A percentile compares a stretch with the other conserved stretches of the same genome.
These are phyloP conservation scores for Fusarium mexicanum DNA, from an alignment of 2,329 filamentous ascomycete species.

Conservation along the genomic window DNA sequence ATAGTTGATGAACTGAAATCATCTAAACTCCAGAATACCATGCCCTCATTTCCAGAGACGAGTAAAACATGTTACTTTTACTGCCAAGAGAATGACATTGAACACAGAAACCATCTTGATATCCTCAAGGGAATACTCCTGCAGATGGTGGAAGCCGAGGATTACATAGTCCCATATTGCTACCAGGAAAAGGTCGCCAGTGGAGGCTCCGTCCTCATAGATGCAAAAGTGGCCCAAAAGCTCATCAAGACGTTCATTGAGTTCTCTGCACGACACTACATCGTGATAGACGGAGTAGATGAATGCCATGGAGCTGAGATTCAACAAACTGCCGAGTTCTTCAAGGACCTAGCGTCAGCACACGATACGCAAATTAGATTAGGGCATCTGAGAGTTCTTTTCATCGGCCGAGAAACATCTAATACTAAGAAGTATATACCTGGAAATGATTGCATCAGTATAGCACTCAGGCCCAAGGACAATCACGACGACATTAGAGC, in stretches of 20 bases:
- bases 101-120: not conserved
- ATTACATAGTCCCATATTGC: not conserved
- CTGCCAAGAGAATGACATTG: not conserved
- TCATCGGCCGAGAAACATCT: not conserved
- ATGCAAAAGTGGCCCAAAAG: not conserved
- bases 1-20: not conserved
- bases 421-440: not conserved
- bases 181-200: not conserved
- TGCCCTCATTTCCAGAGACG: not conserved
- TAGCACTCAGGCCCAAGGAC: not conserved
- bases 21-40: rapidly evolving
- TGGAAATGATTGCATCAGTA: not conserved
- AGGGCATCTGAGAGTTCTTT: not conserved
- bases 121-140: not conserved
- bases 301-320: not conserved
- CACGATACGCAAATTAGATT: not conserved
- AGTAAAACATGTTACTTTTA: constrained; percentile 2
- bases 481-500: not conserved
- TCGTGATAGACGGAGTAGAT: not conserved
- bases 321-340: not conserved
- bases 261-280: not conserved
- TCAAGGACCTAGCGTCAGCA: not conserved
- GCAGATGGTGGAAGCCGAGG: not conserved
- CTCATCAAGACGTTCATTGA: not conserved
- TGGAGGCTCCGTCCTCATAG: not conserved